Evolutionary conservation across 257 asterid species (phyloP), one percentile per base, ranked within the genome.

Genomic region (Verbascum thapsus): DNA sequence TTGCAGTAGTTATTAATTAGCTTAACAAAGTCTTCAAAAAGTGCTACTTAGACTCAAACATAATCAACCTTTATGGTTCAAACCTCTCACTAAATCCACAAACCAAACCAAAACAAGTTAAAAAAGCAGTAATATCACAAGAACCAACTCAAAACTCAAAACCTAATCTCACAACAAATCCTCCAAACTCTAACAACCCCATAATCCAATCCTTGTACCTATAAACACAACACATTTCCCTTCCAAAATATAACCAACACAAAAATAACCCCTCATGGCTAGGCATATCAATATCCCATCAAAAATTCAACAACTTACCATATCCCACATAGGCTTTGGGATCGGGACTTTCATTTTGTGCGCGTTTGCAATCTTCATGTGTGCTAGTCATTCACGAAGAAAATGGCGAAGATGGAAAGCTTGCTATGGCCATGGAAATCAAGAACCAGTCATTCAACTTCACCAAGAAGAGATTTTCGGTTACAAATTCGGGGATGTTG

Each of bases 371-470:
- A 61, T 84, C 34, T 84, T 88, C 83, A 70, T 74, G 86, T 82
- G 91, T 19, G 88, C 72, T 44, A 54, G 61, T 42, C 96, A 83
- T 63, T 75, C 95, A 0, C 69, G 73, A 43, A 66, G 67, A 58
- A 68, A 77, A 26, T 81, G 86, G 88, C 74, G 73, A 1, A 82
- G 66, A 52, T 83, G 83, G 88, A 83, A 67, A 70, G 72, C 85
- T 15, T 80, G 89, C 66, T 79, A 82, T 10, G 86, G 88, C 11
- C 62, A 69, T 13, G 69, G 56, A 41, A 52, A 74, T 30, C 71
- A 78, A n/a, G 94, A 89, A 1, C 97, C 94, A 0, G 81, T 87
- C 20, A 85, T 87, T 67, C 82, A 90, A 54, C 86, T 87, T 69
- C 77, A 78, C 73, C 80, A 43, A 5, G 83, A 76, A 51, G 71